A percentile compares a stretch with the other conserved stretches of the same genome.
These are phyloP conservation scores for Blastobotrys proliferans DNA, from an alignment of 1,139 yeast species.

Conservation along the genomic window DNA sequence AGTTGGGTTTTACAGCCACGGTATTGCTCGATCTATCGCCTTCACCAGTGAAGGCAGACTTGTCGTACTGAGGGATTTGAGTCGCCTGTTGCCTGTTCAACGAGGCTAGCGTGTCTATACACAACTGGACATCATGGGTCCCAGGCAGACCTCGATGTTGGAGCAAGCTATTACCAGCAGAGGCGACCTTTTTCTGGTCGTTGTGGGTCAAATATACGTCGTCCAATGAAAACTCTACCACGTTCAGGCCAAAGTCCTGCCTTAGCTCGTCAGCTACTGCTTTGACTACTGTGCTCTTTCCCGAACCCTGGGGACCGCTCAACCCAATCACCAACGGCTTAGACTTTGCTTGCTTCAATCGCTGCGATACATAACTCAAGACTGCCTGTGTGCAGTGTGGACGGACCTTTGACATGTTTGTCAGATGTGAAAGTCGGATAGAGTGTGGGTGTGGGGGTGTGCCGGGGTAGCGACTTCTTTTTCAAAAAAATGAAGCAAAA, in stretches of 20 bases:
- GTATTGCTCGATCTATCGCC: conserved; percentile 61
- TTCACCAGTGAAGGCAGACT: conserved; percentile 63
- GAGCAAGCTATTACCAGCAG: conserved; percentile 49
- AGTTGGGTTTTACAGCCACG: conserved; percentile 31
- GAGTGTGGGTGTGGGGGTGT: too few species aligned
- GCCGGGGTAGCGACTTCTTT: too few species aligned
- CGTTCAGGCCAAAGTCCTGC: conserved; percentile 36
- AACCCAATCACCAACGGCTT: conserved; percentile 61
- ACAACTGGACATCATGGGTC: conserved; percentile 68
- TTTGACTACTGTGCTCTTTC: conserved; percentile 67
- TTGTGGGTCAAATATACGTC: conserved; percentile 72
- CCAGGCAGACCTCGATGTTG: conserved; percentile 92
- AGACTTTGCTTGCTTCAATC: background rate
- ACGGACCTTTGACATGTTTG: background rate
- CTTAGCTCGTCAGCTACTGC: conserved; percentile 41
- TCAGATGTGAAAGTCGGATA: too few species aligned
- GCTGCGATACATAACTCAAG: conserved; percentile 10
- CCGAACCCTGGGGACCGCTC: conserved; percentile 92
- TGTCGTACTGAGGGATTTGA: conserved; percentile 70
- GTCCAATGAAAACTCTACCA: conserved; percentile 71
- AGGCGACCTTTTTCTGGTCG: conserved; percentile 50
- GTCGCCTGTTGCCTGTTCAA: conserved; percentile 29
- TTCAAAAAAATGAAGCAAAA: too few species aligned
- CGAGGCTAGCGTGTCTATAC: conserved; percentile 30
- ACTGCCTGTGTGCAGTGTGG: conserved; percentile 14